phyloP scores from a whole-genome alignment of 2,329 filamentous ascomycete genomes.

The Colletotrichum melonis region DNA sequence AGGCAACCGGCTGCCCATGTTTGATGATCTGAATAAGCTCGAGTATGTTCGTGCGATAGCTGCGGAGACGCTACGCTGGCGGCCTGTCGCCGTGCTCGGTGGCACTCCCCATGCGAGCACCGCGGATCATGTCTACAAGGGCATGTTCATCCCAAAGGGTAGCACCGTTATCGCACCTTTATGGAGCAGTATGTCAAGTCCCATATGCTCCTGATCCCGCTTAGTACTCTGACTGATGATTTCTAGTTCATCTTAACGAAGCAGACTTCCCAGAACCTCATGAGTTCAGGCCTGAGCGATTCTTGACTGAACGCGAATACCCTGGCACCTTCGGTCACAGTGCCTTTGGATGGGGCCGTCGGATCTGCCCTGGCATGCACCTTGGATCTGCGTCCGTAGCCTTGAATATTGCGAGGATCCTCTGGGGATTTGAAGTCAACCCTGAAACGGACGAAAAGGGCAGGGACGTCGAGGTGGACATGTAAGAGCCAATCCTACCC shows the following conservation, averaged over 20 bases:
- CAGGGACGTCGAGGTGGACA: constrained; percentile 49
- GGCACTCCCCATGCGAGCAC: constrained; percentile 60
- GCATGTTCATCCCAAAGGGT: constrained; percentile 53
- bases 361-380: constrained; percentile 59
- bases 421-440: constrained; percentile 64
- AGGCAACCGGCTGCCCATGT: constrained; percentile 47
- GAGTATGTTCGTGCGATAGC: constrained; percentile 50
- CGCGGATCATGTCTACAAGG: constrained; percentile 51
- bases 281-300: constrained; percentile 50
- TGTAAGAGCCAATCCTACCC: constrained; percentile 25
- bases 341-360: constrained; percentile 55
- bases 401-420: constrained; percentile 56
- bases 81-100: constrained; percentile 51
- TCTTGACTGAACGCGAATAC: constrained; percentile 47
- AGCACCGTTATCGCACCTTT: constrained; percentile 51
- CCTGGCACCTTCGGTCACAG: constrained; percentile 52
- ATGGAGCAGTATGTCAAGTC: constrained; percentile 51
- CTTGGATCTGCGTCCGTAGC: constrained; percentile 62
- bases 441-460: constrained; percentile 29
- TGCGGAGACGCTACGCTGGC: constrained; percentile 53
- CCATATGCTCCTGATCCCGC: too few species aligned
- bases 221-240: neutral
- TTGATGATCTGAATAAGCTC: constrained; percentile 48
- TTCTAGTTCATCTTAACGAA: constrained; percentile 52
- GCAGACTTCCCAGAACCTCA: constrained; percentile 53